Percentiles rank a stretch among this genome's conserved stretches.
phyloP scores from a whole-genome alignment of 2,329 filamentous ascomycete genomes.

The Blastomyces percursus region DNA sequence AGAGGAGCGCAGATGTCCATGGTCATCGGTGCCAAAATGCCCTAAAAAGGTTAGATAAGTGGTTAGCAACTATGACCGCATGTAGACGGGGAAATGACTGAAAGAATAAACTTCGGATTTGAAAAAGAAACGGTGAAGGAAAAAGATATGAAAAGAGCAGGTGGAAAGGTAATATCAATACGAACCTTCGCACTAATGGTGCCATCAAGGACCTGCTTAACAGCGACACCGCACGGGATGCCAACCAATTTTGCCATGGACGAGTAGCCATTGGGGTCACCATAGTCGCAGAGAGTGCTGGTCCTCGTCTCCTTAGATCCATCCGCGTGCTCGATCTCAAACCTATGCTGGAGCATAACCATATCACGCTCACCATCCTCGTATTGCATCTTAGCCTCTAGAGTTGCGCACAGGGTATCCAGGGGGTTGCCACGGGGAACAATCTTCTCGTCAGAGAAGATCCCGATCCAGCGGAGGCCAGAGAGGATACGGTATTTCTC shows the following conservation, averaged over 20 bases:
- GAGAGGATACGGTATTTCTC: constrained; percentile 59
- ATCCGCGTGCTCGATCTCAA: constrained; percentile 73
- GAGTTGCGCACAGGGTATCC: constrained; percentile 78
- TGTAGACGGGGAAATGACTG: not conserved
- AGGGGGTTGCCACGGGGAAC: constrained; percentile 67
- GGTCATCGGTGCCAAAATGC: constrained; percentile 66
- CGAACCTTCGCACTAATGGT: constrained; percentile 52
- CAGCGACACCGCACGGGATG: constrained; percentile 62
- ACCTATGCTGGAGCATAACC: constrained; percentile 54
- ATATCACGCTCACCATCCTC: constrained; percentile 73
- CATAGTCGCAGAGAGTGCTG: constrained; percentile 74
- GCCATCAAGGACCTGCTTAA: constrained; percentile 66
- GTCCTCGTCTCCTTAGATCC: constrained; percentile 66
- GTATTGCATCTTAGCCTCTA: constrained; percentile 88
- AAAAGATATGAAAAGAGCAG: not conserved
- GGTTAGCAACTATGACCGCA: not conserved
- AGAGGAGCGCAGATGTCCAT: constrained; percentile 60
- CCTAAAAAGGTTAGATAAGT: constrained; percentile 25
- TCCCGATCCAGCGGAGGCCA: constrained; percentile 59
- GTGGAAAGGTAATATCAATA: not conserved
- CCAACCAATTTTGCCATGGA: constrained; percentile 79
- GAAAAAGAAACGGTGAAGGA: too few relatives aligned
- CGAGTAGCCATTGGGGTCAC: constrained; percentile 64
- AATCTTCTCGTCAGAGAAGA: constrained; percentile 59
- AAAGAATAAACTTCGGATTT: not conserved